These are phyloP conservation scores for Erythrobasidium yunnanense DNA, from an alignment of 768 basidiomycete genomes.

Conservation along the genomic window DNA sequence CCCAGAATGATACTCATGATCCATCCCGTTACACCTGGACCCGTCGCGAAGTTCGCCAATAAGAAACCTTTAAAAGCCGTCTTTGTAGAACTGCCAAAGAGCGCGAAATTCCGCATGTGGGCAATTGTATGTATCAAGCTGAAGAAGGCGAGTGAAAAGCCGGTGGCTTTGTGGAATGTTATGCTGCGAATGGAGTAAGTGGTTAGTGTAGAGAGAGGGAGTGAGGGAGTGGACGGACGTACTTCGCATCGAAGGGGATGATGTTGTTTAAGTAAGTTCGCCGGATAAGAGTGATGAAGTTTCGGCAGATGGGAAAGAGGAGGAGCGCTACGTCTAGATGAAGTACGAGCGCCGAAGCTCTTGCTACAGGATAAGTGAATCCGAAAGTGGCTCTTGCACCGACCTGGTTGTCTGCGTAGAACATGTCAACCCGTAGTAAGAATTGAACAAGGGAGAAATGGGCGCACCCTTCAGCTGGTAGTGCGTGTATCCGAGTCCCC, in stretches of 20 bases:
- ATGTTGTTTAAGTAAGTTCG: conserved; percentile 71
- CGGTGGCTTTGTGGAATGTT: conserved; percentile 59
- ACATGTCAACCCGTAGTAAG: conserved; percentile 23
- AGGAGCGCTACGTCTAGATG: conserved; percentile 89
- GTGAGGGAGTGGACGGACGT: conserved; percentile 43
- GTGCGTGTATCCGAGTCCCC: conserved; percentile 62
- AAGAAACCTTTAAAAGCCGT: conserved; percentile 62
- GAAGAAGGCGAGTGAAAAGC: conserved; percentile 75
- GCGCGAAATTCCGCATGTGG: conserved; percentile 50
- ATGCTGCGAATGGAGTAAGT: not conserved
- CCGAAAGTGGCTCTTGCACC: conserved; percentile 52
- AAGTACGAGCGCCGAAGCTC: conserved; percentile 75
- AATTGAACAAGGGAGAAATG: not conserved
- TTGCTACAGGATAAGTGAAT: conserved; percentile 67
- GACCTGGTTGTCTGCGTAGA: conserved; percentile 52
- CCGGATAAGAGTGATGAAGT: conserved; percentile 80
- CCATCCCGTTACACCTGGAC: conserved; percentile 42
- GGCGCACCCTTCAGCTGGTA: conserved; percentile 54
- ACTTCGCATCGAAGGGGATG: conserved; percentile 88
- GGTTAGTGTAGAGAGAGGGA: not conserved
- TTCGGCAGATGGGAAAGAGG: conserved; percentile 86
- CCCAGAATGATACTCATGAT: conserved; percentile 51
- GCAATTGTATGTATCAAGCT: conserved; percentile 65
- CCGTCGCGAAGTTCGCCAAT: conserved; percentile 64
- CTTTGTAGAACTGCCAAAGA: conserved; percentile 52